phyloP scores from a whole-genome alignment of 352 stramenopile species.

The Phytophthora palmivora region DNA sequence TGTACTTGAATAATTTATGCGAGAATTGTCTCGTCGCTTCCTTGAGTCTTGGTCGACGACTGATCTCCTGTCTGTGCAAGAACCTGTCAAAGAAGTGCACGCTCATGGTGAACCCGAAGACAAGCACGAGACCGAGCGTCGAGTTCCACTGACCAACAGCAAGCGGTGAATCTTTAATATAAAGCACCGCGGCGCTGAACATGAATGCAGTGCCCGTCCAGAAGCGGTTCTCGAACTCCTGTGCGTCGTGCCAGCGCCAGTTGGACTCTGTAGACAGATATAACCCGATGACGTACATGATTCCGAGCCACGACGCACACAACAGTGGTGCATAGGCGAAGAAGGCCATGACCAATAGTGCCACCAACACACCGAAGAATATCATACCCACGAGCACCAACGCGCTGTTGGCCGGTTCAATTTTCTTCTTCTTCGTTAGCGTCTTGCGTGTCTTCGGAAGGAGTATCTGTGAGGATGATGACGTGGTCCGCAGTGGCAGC shows the following conservation, averaged over 20 bases:
- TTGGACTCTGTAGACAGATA: constrained; percentile 86
- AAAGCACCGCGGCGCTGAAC: constrained; percentile 94
- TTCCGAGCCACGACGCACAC: constrained; percentile 80
- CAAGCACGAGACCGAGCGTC: constrained; percentile 75
- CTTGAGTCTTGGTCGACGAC: constrained; percentile 63
- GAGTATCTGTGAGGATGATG: constrained; percentile 16
- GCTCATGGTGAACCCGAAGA: constrained; percentile 79
- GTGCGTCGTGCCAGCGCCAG: constrained; percentile 88
- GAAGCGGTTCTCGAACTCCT: constrained; percentile 98
- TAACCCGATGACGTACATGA: constrained; percentile 84
- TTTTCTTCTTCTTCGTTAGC: constrained; percentile 29
- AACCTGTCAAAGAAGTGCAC: constrained; percentile 88
- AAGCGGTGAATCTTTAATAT: constrained; percentile 94
- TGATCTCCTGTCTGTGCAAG: constrained; percentile 79
- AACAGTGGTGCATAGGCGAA: constrained; percentile 83
- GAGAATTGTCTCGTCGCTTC: constrained; percentile 52
- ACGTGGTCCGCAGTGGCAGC: constrained; percentile 32
- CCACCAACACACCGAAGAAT: constrained; percentile 66
- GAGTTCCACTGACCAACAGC: constrained; percentile 78
- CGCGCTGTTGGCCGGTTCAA: constrained; percentile 58
- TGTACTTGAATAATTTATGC: constrained; percentile 87
- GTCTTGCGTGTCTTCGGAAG: constrained; percentile 7
- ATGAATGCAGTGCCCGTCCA: constrained; percentile 95
- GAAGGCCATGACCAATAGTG: constrained; percentile 81
- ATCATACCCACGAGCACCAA: constrained; percentile 79